phyloP scores from a whole-genome alignment of 2,329 filamentous ascomycete genomes.

The Rhexocercosporidium sp. region DNA sequence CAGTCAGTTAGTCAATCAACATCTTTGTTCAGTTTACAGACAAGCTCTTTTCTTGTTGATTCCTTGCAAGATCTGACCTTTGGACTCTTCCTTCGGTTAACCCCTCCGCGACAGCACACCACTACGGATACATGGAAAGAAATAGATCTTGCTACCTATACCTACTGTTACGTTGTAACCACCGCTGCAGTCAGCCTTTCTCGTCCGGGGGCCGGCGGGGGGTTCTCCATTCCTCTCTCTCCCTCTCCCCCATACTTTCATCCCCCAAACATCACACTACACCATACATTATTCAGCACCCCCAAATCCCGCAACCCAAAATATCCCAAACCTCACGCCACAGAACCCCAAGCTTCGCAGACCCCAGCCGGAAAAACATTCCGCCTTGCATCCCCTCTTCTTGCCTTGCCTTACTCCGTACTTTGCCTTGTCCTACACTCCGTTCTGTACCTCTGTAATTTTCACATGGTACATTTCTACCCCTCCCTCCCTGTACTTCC shows the following conservation, averaged over 20 bases:
- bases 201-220: no score
- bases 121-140: background rate
- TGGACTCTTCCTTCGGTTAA: background rate
- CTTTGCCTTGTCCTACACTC: no score
- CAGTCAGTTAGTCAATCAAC: background rate
- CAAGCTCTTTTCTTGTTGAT: no score
- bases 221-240: no score
- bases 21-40: no score
- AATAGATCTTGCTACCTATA: no score
- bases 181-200: constrained; percentile 12
- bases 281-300: no score
- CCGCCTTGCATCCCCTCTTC: constrained; percentile 1
- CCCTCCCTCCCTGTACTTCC: background rate
- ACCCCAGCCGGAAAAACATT: constrained; percentile 14
- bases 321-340: no score
- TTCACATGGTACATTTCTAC: background rate
- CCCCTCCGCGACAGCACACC: background rate
- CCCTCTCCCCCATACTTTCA: background rate
- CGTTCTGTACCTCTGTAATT: no score
- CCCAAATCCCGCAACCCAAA: no score
- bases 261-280: background rate
- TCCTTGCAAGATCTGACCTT: background rate
- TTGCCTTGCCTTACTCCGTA: background rate
- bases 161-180: no score
- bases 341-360: background rate